These are phyloP conservation scores for Tolypocladium endophyticum DNA, from an alignment of 2,329 filamentous ascomycete genomes.

Conservation along the genomic window DNA sequence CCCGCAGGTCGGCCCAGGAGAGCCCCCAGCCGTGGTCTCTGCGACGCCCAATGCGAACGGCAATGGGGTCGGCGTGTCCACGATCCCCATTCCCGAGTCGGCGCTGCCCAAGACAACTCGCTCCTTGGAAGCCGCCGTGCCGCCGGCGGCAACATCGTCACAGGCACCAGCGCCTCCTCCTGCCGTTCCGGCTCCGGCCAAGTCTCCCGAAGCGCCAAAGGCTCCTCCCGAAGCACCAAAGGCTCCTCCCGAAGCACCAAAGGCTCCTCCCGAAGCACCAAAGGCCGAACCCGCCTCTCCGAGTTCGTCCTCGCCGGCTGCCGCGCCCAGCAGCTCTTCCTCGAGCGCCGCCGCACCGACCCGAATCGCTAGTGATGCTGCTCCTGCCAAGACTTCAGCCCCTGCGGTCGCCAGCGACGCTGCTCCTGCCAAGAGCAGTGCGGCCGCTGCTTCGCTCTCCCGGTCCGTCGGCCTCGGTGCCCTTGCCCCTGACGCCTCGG, in stretches of 20 bases:
- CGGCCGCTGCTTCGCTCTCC: background rate
- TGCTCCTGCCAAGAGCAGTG: background rate
- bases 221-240: background rate
- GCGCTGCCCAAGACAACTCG: constrained; percentile 17
- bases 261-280: background rate
- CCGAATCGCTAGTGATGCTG: background rate
- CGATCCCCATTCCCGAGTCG: constrained; percentile 15
- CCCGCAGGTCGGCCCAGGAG: background rate
- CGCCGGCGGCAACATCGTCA: background rate
- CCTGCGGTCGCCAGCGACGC: background rate
- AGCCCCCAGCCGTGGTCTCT: background rate
- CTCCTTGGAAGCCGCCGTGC: background rate
- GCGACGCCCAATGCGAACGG: constrained; percentile 9
- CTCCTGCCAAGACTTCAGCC: background rate
- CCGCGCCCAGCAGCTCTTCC: background rate
- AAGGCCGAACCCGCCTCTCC: background rate
- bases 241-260: background rate
- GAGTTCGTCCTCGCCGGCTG: background rate
- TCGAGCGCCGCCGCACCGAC: background rate
- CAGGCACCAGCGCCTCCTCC: background rate
- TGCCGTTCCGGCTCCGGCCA: background rate
- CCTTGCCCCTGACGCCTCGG: background rate
- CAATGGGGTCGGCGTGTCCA: constrained; percentile 18
- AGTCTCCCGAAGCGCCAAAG: background rate
- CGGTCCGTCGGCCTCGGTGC: background rate